A percentile compares a stretch with the other conserved stretches of the same genome.
Conservation (phyloP, 2,329 filamentous ascomycete genomes). For the Cladosporium sp. region DNA sequence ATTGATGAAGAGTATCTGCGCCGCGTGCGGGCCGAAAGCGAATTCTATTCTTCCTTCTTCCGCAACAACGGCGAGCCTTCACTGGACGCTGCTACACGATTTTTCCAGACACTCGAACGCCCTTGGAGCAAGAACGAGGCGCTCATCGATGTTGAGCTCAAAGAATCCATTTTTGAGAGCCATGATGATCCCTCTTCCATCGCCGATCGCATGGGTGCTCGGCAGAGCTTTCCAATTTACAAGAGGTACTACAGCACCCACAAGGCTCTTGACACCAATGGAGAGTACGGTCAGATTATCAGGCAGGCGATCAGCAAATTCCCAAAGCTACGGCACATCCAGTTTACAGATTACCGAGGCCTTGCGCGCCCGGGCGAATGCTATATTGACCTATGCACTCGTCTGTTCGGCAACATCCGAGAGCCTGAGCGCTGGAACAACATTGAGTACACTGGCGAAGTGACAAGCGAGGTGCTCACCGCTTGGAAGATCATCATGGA, state of each 20-base stretch:
- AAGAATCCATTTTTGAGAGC: neutral
- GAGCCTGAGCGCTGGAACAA: slow-evolving; percentile 12
- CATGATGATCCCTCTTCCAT: neutral
- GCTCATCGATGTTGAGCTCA: neutral
- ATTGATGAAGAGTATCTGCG: slow-evolving; percentile 4
- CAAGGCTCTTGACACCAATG: neutral
- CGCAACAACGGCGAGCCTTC: slow-evolving; percentile 7
- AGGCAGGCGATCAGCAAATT: neutral
- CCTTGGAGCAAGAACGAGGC: neutral
- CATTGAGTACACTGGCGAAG: slow-evolving; percentile 7
- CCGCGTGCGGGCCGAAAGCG: slow-evolving; percentile 1
- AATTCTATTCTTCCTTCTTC: neutral
- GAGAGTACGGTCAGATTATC: neutral
- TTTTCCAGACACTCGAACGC: neutral
- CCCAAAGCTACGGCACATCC: slow-evolving; percentile 6
- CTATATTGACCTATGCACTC: slow-evolving; percentile 10
- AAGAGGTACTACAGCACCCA: slow-evolving; percentile 5
- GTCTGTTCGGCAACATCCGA: slow-evolving; percentile 7
- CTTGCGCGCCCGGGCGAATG: slow-evolving; percentile 4
- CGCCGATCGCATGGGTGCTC: slow-evolving; percentile 11
- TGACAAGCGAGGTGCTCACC: slow-evolving; percentile 5
- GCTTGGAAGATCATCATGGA: slow-evolving; percentile 5
- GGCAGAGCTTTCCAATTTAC: slow-evolving; percentile 10
- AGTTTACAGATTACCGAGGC: slow-evolving; percentile 12
- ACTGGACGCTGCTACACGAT: neutral